phyloP scores from a whole-genome alignment of 2,329 filamentous ascomycete species.

The Ceratocystis eucalypticola region DNA sequence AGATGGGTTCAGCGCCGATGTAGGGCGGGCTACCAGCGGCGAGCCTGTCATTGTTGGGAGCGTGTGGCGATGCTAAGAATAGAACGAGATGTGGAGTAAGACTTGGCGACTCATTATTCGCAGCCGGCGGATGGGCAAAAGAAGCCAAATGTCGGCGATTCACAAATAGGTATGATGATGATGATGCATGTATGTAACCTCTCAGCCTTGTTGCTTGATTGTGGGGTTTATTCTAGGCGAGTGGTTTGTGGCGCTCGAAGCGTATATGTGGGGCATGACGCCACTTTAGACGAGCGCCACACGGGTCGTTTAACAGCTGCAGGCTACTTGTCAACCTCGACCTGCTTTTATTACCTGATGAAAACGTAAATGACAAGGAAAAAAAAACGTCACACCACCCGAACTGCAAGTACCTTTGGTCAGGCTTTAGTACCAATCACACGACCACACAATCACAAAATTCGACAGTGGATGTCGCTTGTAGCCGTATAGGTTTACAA shows the following conservation, averaged over 20 bases:
- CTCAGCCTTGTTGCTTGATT: background rate
- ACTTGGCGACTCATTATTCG: background rate
- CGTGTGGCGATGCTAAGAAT: background rate
- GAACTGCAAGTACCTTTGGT: too few relatives aligned
- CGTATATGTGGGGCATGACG: background rate
- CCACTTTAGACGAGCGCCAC: background rate
- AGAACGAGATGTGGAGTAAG: background rate
- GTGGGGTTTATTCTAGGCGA: too few relatives aligned
- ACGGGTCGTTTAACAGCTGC: too few relatives aligned
- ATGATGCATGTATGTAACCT: background rate
- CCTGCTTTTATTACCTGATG: too few relatives aligned
- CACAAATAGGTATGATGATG: background rate
- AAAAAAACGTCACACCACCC: too few relatives aligned
- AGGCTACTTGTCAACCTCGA: too few relatives aligned
- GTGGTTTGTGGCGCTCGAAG: too few relatives aligned
- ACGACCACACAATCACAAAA: too few relatives aligned
- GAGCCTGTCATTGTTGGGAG: slow-evolving; percentile 28
- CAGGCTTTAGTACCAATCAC: too few relatives aligned
- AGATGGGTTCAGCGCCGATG: slow-evolving; percentile 22
- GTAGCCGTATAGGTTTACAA: too few relatives aligned
- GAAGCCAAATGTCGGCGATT: background rate
- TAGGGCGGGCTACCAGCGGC: slow-evolving; percentile 27
- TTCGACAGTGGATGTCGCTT: too few relatives aligned
- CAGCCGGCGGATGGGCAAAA: background rate
- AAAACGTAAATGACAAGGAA: too few relatives aligned